Evolutionary conservation across 1,284 basidiomycete genomes (phyloP).

Genomic region (Xerocomus minutiporus): DNA sequence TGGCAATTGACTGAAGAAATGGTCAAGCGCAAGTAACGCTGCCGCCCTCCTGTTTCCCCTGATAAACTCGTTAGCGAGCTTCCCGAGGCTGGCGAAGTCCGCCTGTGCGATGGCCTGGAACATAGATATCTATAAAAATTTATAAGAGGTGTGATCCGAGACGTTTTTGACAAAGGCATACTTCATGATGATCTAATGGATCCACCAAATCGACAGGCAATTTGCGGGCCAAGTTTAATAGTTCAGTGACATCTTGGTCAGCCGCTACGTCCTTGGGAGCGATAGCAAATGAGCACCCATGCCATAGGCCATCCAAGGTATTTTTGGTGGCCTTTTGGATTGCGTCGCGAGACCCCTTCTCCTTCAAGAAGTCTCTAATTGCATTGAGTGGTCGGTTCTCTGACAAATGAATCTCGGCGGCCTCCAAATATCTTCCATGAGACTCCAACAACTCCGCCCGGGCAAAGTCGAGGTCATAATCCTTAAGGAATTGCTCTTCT

Average conservation of each 20-base stretch:
- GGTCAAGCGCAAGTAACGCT: slow-evolving; percentile 27
- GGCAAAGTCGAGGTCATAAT: slow-evolving; percentile 50
- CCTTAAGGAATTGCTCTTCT: slow-evolving; percentile 53
- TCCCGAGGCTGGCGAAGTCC: slow-evolving; percentile 11
- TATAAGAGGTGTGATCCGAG: not conserved
- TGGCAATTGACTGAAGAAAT: slow-evolving; percentile 19
- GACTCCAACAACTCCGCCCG: slow-evolving; percentile 45
- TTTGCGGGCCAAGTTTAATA: slow-evolving; percentile 20
- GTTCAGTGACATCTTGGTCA: slow-evolving; percentile 1
- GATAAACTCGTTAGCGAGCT: slow-evolving; percentile 13
- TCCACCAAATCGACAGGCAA: slow-evolving; percentile 16
- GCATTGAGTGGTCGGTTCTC: slow-evolving; percentile 52
- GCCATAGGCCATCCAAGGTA: slow-evolving; percentile 25
- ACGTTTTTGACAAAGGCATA: not conserved
- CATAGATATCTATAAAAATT: slow-evolving; percentile 20
- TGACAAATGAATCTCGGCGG: slow-evolving; percentile 50
- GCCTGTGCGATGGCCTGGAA: slow-evolving; percentile 20
- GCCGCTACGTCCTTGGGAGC: slow-evolving; percentile 5
- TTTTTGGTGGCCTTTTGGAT: slow-evolving; percentile 31
- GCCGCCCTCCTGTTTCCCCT: slow-evolving; percentile 1
- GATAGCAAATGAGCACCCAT: slow-evolving; percentile 23
- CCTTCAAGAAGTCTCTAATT: slow-evolving; percentile 42
- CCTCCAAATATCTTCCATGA: slow-evolving; percentile 44
- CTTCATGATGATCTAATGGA: slow-evolving; percentile 15
- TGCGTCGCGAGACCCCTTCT: slow-evolving; percentile 28